These are phyloP conservation scores for Lophium mytilinum DNA, from an alignment of 495 filamentous ascomycete genomes.

Conservation along the genomic window DNA sequence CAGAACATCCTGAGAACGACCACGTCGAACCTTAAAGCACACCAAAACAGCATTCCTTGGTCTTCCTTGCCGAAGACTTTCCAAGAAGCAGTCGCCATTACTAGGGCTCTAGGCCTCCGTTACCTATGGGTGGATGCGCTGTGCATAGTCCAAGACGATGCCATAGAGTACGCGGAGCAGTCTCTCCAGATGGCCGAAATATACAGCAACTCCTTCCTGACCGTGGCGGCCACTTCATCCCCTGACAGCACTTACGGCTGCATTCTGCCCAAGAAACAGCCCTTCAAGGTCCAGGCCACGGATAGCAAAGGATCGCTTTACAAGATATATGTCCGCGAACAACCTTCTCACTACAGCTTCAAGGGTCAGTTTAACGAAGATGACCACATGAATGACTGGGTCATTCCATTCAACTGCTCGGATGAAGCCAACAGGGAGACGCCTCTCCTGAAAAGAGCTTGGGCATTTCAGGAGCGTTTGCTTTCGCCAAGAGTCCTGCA, in stretches of 20 bases:
- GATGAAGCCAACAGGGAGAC: constrained; percentile 14
- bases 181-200: constrained; percentile 10
- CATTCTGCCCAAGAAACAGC: constrained; percentile 13
- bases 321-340: constrained; percentile 22
- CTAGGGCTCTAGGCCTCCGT: constrained; percentile 14
- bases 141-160: constrained; percentile 21
- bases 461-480: constrained; percentile 25
- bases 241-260: constrained; percentile 10
- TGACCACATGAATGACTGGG: constrained; percentile 23
- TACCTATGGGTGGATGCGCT: constrained; percentile 22
- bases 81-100: constrained; percentile 19
- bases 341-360: constrained; percentile 23
- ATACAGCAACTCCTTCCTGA: constrained; percentile 19
- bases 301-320: constrained; percentile 19
- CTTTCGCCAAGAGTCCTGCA: constrained; percentile 22
- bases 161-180: constrained; percentile 2
- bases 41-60: constrained; percentile 17
- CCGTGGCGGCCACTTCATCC: constrained; percentile 21
- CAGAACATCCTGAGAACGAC: constrained; percentile 11
- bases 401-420: constrained; percentile 18
- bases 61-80: constrained; percentile 17
- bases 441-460: constrained; percentile 21
- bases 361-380: constrained; percentile 19
- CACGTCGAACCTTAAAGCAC: background rate
- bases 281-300: constrained; percentile 22